Evolutionary conservation across 768 basidiomycete genomes (phyloP).

Genomic region (Russula compacta): DNA sequence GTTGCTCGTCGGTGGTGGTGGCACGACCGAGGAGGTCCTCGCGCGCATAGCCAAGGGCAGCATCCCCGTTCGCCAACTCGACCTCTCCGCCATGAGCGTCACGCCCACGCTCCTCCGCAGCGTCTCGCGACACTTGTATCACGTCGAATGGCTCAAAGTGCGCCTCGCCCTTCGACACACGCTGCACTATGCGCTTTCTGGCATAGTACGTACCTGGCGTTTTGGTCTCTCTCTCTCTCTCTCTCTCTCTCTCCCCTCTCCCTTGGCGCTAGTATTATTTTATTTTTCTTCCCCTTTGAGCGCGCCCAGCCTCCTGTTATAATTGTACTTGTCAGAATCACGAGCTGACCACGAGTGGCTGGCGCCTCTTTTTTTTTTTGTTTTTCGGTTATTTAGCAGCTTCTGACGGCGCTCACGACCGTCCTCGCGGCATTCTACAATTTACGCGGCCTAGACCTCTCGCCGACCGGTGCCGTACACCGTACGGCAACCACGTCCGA

Average conservation of each 20-base stretch:
- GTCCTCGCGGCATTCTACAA: constrained; percentile 43
- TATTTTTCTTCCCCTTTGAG: no score
- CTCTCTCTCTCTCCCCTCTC: no score
- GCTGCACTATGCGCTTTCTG: constrained; percentile 52
- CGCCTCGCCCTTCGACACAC: constrained; percentile 56
- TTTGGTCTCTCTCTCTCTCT: background rate
- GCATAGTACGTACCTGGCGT: constrained; percentile 44
- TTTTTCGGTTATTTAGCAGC: constrained; percentile 31
- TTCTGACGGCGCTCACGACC: constrained; percentile 51
- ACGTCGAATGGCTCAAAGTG: constrained; percentile 43
- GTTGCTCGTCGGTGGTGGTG: no score
- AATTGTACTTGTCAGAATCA: no score
- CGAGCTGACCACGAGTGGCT: background rate
- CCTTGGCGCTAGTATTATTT: background rate
- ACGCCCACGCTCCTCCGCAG: constrained; percentile 49
- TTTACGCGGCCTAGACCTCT: constrained; percentile 48
- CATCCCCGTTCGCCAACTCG: constrained; percentile 43
- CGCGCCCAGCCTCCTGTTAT: background rate
- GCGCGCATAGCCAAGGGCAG: constrained; percentile 40
- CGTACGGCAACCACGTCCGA: constrained; percentile 26
- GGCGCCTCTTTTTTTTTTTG: background rate
- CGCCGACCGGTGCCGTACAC: constrained; percentile 40
- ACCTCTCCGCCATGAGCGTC: constrained; percentile 51
- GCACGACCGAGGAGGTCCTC: constrained; percentile 43
- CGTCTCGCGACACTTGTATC: constrained; percentile 42